Evolutionary conservation across 2,329 filamentous ascomycete species (phyloP), one percentile per base, ranked within the genome.

Genomic region (Epichloe scottii): DNA sequence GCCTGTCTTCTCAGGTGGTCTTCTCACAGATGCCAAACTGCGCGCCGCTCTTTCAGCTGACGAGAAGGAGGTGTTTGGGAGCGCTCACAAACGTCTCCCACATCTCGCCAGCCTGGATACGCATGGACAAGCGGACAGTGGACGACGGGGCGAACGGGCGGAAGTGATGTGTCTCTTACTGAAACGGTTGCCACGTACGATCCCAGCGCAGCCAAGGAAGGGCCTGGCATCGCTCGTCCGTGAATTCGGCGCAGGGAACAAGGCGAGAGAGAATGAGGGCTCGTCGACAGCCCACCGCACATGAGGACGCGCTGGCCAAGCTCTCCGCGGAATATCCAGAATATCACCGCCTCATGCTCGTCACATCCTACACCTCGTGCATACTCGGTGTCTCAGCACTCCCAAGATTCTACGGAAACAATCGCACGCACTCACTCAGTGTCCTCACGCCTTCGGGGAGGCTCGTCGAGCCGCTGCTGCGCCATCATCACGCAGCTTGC

Each of bases 401-500:
- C 66, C 30, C 40, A 50, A 15, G 41, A 53, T 1, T 10, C 52
- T 10, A 19, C 40, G 6, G 6, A 42, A 35, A 2, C 38, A 54
- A 2, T 56, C 63, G 0, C 54, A 56, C 8, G 57, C 58, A 5
- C 58, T 66, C 58, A 5, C 58, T 66, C 5, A 44, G 56, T 14
- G 57, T 53, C 1, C 58, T 73, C 40, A 67, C 68, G 0, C 68
- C 69, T 0, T 60, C 62, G 1, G 41, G 56, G 6, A 54, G 64
- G 26, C 61, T 70, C 46, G 60, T 67, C 15, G 55, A 58, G 3
- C 68, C 70, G 1, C 67, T 85, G 1, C 64, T 85, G 14, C 71
- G 81, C 7, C 8, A 66, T 81, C 1, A 62, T 85, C 4, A 79
- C 78, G 12, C 81, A 80, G 5, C 63, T 84, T 15, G 67, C 76